phyloP scores from a whole-genome alignment of 2,329 filamentous ascomycete genomes.

The Penicillium sp. region DNA sequence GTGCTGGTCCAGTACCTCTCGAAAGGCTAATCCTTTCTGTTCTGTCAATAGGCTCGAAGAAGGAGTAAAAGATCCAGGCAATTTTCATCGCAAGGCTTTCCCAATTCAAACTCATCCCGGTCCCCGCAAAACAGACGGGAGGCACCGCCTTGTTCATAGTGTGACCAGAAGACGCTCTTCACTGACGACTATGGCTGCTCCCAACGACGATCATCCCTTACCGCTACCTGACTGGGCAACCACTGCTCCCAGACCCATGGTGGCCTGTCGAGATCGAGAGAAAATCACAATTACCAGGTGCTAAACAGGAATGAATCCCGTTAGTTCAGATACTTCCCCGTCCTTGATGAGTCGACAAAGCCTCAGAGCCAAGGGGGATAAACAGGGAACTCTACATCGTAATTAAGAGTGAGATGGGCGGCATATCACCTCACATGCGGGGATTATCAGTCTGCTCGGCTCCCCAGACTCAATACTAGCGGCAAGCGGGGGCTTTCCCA shows the following conservation, averaged over 20 bases:
- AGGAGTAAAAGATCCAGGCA: not conserved
- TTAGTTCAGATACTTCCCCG: slow-evolving; percentile 8
- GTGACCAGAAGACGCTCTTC: slow-evolving; percentile 12
- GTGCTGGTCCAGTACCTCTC: not conserved
- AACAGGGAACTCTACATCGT: slow-evolving; percentile 11
- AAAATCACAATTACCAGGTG: slow-evolving; percentile 1
- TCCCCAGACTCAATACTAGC: slow-evolving; percentile 13
- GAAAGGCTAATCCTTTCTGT: slow-evolving; percentile 1
- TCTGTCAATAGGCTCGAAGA: slow-evolving; percentile 7
- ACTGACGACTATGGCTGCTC: slow-evolving; percentile 15
- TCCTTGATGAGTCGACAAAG: slow-evolving; percentile 15
- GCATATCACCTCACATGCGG: slow-evolving; percentile 27
- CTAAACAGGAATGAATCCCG: slow-evolving; percentile 23
- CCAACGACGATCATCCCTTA: slow-evolving; percentile 15
- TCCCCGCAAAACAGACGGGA: slow-evolving; percentile 14
- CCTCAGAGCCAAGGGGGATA: slow-evolving; percentile 7
- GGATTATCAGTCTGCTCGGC: slow-evolving; percentile 23
- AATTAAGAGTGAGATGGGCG: slow-evolving; percentile 5
- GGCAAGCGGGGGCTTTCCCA: slow-evolving; percentile 15
- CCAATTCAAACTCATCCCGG: slow-evolving; percentile 13
- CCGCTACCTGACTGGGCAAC: slow-evolving; percentile 4
- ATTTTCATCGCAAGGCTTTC: slow-evolving; percentile 23
- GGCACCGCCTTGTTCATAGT: not conserved
- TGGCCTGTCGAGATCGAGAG: slow-evolving; percentile 12
- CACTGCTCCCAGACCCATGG: slow-evolving; percentile 4